Evolutionary conservation across 2,329 filamentous ascomycete genomes (phyloP).

Genomic region (Nectriaceae sp.): DNA sequence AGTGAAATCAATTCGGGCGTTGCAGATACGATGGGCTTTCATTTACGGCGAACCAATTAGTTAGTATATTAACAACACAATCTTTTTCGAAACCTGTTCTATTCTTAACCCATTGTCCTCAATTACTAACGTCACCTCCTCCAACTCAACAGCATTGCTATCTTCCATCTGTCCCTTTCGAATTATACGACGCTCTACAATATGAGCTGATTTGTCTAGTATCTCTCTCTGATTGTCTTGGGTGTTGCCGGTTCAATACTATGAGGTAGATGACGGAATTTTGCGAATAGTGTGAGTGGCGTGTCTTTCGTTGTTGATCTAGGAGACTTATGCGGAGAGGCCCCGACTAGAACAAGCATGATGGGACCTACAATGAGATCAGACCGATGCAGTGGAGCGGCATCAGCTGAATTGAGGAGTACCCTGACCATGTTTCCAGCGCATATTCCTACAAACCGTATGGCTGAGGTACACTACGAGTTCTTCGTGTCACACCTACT

Average conservation of each 20-base stretch:
- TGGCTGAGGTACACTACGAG: slow-evolving; percentile 62
- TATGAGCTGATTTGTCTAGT: slow-evolving; percentile 55
- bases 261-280: slow-evolving; percentile 47
- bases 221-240: slow-evolving; percentile 50
- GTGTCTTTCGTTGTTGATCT: not conserved
- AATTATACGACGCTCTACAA: slow-evolving; percentile 56
- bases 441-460: slow-evolving; percentile 62
- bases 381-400: slow-evolving; percentile 37
- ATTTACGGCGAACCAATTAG: too few relatives aligned
- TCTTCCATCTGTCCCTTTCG: slow-evolving; percentile 6
- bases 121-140: slow-evolving; percentile 1
- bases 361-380: slow-evolving; percentile 58
- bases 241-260: slow-evolving; percentile 54
- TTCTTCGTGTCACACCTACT: slow-evolving; percentile 68
- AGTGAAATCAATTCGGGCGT: too few relatives aligned
- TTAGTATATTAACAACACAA: slow-evolving; percentile 6
- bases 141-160: slow-evolving; percentile 13
- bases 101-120: slow-evolving; percentile 7
- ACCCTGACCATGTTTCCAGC: slow-evolving; percentile 63
- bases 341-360: slow-evolving; percentile 57
- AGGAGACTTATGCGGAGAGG: slow-evolving; percentile 29
- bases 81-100: slow-evolving; percentile 9
- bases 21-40: too few relatives aligned
- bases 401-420: slow-evolving; percentile 31
- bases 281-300: not conserved